Base-by-base conservation (phyloP, 2,329 filamentous ascomycete species). In the Bipolaris victoriae region DNA sequence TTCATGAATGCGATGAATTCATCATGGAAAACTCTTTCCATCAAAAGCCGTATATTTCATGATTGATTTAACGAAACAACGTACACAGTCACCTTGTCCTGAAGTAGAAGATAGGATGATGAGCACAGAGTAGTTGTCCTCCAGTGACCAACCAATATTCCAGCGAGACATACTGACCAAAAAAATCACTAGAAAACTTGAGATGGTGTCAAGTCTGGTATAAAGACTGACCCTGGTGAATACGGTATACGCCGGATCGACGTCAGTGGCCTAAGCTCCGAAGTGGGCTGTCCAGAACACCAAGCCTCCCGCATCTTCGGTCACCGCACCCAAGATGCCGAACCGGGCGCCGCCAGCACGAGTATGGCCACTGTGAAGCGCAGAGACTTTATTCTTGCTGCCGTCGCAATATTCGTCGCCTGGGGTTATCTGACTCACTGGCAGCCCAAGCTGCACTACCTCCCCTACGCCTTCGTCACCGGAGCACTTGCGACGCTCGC, bases 401-500 rank as follows among this genome's bases (percentile, higher is more conserved):
- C 83, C 76, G 76, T 89, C 75, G 87, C 84, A 76, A 84, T 83
- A 76, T 91, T 97, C 78, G 82, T 97, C 75, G 89, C 91, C 74
- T 98, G 94, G 94, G 90, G 91, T 61, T 89, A 93, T 76, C 84
- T 89, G 58, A 88, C 91, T 66, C 88, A 90, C 80, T 96, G 90
- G 88, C 82, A 92, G 69, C 92, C 94, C 29, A 80, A 87, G 58
- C 81, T 98, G 65, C 91, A 92, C 76, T 96, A 90, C 84, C 83
- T 91, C 40, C 91, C 90, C 69, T 90, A 96, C 77, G 91, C 93
- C 67, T 92, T 98, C 75, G 80, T 90, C 64, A 78, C 85, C 64
- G 94, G 95, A 64, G 80, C 84, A 62, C 67, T 89, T 61, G 70
- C 81, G 22, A 79, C 88, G 46, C 64, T 84, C 48, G 75, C 84